These are phyloP conservation scores for Rhododendron williamsianum DNA, from an alignment of 148 eudicot species.

Conservation along the genomic window DNA sequence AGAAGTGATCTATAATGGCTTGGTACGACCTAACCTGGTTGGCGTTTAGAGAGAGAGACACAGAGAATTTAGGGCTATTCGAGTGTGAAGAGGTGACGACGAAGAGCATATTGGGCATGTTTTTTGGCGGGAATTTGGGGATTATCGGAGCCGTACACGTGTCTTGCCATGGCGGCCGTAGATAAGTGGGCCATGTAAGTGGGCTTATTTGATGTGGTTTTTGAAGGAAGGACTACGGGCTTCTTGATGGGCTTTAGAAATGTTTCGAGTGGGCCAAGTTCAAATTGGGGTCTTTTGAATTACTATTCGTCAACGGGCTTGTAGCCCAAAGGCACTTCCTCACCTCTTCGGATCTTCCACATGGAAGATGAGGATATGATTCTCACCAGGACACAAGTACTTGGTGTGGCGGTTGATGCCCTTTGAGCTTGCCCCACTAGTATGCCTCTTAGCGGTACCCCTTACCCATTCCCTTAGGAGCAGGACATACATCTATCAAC, in stretches of 20 bases:
- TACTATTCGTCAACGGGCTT: too few species aligned
- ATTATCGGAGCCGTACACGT: background rate
- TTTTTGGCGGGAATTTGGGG: background rate
- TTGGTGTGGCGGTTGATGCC: too few species aligned
- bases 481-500: too few species aligned
- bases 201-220: background rate
- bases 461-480: too few species aligned
- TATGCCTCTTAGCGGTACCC: too few species aligned
- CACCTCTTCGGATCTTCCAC: too few species aligned
- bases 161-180: background rate
- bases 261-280: background rate
- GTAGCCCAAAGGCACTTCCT: too few species aligned
- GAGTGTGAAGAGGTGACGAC: background rate
- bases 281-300: background rate
- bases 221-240: background rate
- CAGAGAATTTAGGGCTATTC: background rate
- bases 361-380: too few species aligned
- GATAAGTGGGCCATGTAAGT: background rate
- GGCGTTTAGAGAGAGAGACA: background rate
- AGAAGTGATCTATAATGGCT: background rate
- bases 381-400: too few species aligned
- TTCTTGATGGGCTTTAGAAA: background rate
- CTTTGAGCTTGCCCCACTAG: too few species aligned
- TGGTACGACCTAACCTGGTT: background rate
- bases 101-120: background rate